Conservation (phyloP, 192 early-diverging fungal genomes). For the Entrophospora sp. region DNA sequence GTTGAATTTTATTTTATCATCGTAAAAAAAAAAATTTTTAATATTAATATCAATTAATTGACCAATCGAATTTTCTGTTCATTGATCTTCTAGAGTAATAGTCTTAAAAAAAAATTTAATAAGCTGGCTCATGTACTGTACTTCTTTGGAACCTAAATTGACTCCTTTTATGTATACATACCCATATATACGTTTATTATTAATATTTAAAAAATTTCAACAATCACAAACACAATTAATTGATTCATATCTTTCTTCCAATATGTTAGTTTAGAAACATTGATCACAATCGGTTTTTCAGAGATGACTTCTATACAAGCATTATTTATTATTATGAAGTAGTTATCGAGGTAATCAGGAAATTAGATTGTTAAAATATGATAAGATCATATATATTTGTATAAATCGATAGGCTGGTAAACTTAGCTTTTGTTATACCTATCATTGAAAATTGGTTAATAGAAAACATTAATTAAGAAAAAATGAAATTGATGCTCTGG, state of each 20-base stretch:
- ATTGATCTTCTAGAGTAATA: too few relatives aligned
- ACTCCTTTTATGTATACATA: slow-evolving; percentile 35
- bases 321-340: slow-evolving; percentile 89
- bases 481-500: slow-evolving; percentile 75
- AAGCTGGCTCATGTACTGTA: slow-evolving; percentile 61
- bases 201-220: too few relatives aligned
- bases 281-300: slow-evolving; percentile 62
- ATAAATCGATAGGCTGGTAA: slow-evolving; percentile 64
- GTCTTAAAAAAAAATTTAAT: too few relatives aligned
- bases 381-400: too few relatives aligned
- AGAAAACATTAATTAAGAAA: slow-evolving; percentile 49
- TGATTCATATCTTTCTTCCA: background rate
- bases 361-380: too few relatives aligned
- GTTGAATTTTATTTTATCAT: too few relatives aligned
- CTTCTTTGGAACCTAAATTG: slow-evolving; percentile 49
- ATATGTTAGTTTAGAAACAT: slow-evolving; percentile 39
- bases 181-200: too few relatives aligned
- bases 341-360: slow-evolving; percentile 74
- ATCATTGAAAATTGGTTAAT: slow-evolving; percentile 75
- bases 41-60: background rate
- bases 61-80: background rate
- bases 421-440: slow-evolving; percentile 84
- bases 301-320: slow-evolving; percentile 94
- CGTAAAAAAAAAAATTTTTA: too few relatives aligned
- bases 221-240: too few relatives aligned